A percentile compares a stretch with the other conserved stretches of the same genome.
Evolutionary conservation across 345 rosid species (phyloP).

Genomic region (Gossypium herbaceum): DNA sequence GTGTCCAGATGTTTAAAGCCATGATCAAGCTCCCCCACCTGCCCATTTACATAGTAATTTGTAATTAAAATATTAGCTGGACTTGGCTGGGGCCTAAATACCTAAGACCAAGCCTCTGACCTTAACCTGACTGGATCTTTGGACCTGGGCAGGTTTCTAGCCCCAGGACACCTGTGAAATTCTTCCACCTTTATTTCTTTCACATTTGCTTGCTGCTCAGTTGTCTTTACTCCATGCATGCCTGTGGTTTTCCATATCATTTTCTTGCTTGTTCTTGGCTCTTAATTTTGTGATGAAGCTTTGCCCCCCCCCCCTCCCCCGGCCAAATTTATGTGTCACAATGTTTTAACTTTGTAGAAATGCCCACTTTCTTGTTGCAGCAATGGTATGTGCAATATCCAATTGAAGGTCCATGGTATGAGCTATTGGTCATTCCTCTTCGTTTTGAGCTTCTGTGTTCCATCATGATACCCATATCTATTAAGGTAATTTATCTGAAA

Average conservation of each 20-base stretch:
- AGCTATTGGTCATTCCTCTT: conserved; percentile 82
- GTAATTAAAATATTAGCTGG: neutral
- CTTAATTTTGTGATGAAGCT: neutral
- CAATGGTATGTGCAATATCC: conserved; percentile 97
- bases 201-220: neutral
- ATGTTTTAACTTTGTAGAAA: conserved; percentile 13
- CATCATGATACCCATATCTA: conserved; percentile 98
- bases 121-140: neutral
- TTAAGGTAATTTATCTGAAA: conserved; percentile 52
- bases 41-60: neutral
- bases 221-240: neutral
- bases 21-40: neutral
- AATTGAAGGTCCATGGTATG: conserved; percentile 92
- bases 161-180: neutral
- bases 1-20: neutral
- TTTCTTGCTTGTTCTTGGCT: neutral
- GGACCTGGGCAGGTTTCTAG: neutral
- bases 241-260: conserved; percentile 1
- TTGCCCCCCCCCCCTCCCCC: neutral
- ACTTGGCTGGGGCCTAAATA: neutral
- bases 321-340: neutral
- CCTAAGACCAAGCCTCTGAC: neutral
- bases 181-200: neutral
- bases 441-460: conserved; percentile 98
- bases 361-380: conserved; percentile 36